A percentile compares a stretch with the other conserved stretches of the same genome.
Evolutionary conservation across 148 eudicot species (phyloP).

Genomic region (Diospyros lotus): DNA sequence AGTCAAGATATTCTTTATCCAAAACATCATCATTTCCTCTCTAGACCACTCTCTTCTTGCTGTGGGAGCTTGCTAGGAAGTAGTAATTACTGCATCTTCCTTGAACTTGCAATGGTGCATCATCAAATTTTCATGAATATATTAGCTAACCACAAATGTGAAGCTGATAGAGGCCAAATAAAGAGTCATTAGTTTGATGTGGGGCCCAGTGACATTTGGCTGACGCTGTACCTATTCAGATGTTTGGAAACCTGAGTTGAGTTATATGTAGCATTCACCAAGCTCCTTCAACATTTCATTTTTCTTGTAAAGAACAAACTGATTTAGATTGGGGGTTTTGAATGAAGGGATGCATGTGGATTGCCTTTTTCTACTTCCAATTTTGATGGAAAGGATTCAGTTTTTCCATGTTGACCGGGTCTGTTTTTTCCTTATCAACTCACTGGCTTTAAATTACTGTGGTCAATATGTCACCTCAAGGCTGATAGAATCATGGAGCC

Average conservation of each 20-base stretch:
- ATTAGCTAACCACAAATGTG: background rate
- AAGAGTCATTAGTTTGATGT: background rate
- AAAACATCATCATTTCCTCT: too few relatives aligned
- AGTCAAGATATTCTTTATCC: background rate
- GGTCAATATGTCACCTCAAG: slow-evolving; percentile 5
- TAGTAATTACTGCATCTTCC: background rate
- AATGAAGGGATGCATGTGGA: background rate
- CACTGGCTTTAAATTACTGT: background rate
- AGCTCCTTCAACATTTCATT: background rate
- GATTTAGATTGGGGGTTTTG: background rate
- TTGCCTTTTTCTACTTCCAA: background rate
- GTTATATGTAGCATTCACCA: background rate
- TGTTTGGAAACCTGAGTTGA: background rate
- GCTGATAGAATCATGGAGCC: background rate
- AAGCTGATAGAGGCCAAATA: background rate
- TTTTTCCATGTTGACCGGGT: background rate
- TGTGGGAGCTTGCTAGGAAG: too few relatives aligned
- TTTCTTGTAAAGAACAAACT: too few relatives aligned
- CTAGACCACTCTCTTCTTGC: too few relatives aligned
- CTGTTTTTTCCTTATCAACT: background rate
- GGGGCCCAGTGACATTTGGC: background rate
- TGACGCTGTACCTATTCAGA: background rate
- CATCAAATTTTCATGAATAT: background rate
- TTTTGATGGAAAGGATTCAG: background rate
- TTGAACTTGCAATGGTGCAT: background rate